Evolutionary conservation across 2,329 filamentous ascomycete species (phyloP), one percentile per base, ranked within the genome.

Genomic region (Alternaria ventricosa): DNA sequence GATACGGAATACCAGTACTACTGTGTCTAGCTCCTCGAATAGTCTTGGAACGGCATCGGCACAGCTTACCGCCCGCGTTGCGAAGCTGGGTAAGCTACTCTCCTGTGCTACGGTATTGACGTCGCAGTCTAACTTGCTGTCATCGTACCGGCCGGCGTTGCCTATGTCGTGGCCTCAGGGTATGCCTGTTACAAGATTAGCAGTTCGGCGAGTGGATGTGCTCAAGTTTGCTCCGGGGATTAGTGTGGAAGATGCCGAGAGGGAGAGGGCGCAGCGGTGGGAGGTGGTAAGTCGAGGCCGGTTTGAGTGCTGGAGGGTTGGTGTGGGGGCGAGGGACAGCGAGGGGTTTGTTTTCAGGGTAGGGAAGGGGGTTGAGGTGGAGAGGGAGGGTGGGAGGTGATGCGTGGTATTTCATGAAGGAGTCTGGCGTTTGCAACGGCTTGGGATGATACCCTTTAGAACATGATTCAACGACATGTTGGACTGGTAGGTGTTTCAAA

Each of bases 201-300:
- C 75, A 11, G 65, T 83, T 0, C 59, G 73, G 12, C 68, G 80
- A 11, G 71, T 76, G 1, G 69, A 72, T 3, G 78, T 82, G 5
- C 33, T 74, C 7, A 77, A 74, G 44, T 82, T 84, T 59, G 75
- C 76, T 9, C 64, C 75, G 6, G 78, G 71, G 9, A 73, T 82
- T 22, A 80, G 79, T 65, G 66, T 80, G 0, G 75, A 79, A 51
- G 78, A 83, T 57, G 81, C 79, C 2, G 67, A 75, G 57, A 65
- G 62, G 13, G 81, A 84, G 66, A 71, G 69, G 9, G 65, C 23
- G 56, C 67, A 72, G 61, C 65, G 82, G 53, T 75, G 78, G 74
- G 73, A 76, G 23, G 78, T 80, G 12, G 79, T 83, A 8, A 66
- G 69, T 20, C 66, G 74, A 59, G 78, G 75, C 9, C 65, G 73